Base-by-base conservation (phyloP, 805 yeast species). In the Lipomyces anomalus region DNA sequence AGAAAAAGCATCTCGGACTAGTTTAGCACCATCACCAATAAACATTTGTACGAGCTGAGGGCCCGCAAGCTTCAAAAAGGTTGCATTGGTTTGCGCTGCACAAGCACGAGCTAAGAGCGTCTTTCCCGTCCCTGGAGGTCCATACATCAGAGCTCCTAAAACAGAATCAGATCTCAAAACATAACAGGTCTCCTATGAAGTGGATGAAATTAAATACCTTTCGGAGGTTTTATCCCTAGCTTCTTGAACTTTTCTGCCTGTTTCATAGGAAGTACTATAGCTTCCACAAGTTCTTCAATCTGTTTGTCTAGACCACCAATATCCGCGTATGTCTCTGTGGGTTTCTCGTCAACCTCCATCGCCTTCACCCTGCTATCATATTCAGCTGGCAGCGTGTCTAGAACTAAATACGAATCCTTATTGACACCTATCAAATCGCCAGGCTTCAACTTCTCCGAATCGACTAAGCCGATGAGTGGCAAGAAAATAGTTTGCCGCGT, bases 61-160 rank as follows among this genome's bases (percentile, higher is more conserved):
- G 30, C 97, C 99, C 1, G 97, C 97, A 46, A 92, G 76, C 63
- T 95, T 86, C 63, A 92, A 74, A 65, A 92, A 92, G 0, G 98
- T 92, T 13, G 98, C 98, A 67, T 89, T 88, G 0, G 97, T 86
- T 67, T 92, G 97, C 44, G 97, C 96, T 21, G 99, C 99, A 70
- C 97, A 95, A 1, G 98, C 98, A 65, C 96, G 81, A 6, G 99
- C 99, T 56, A 92, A 74, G 50, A 92, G 72, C 1, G 98, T 92
- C 68, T 92, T 92, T 66, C 99, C 99, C 1, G 98, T 92, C 66
- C 99, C 99, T 43, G 99, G 99, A 6, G 99, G 97, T 30, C 99
- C 99, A 64, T 92, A 92, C 89, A 92, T 87, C 43, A 92, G 73
- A 3, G 96, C 97, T 65, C 59, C 59, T 51, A 6, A 38, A 9